A percentile compares a stretch with the other conserved stretches of the same genome.
Conservation (phyloP, 306 rosid genomes). For the Cercis canadensis region DNA sequence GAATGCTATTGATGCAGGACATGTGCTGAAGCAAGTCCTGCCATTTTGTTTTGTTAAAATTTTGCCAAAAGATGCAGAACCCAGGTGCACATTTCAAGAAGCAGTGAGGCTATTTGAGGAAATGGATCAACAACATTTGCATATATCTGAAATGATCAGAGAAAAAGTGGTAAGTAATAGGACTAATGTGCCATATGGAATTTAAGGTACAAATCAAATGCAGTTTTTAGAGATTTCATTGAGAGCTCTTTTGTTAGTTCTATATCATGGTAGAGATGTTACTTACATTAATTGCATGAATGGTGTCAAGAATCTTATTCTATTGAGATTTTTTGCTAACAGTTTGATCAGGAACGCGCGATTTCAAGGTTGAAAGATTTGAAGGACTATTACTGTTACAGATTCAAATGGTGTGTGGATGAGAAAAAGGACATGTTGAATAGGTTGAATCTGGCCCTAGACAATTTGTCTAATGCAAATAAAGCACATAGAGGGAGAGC, state of each 20-base stretch:
- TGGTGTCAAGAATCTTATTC: background rate
- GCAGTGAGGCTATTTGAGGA: constrained; percentile 15
- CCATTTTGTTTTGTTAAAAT: constrained; percentile 25
- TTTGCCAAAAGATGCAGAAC: background rate
- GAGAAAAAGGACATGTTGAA: background rate
- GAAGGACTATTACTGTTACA: background rate
- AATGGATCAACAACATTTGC: background rate
- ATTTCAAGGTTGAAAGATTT: background rate
- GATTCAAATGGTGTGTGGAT: background rate
- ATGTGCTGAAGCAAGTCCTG: background rate
- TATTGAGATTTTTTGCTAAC: background rate
- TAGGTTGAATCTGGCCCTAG: background rate
- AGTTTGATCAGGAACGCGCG: background rate
- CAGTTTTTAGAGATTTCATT: too few species aligned
- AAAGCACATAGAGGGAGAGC: background rate
- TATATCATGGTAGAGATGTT: too few species aligned
- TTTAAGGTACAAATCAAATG: background rate
- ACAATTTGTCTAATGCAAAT: constrained; percentile 9
- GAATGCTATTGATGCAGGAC: background rate
- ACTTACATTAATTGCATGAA: too few species aligned
- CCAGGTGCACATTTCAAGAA: background rate
- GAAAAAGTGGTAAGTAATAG: constrained; percentile 2
- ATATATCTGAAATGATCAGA: constrained; percentile 23
- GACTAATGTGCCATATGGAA: background rate
- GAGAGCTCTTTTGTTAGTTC: too few species aligned